Conservation (phyloP, 192 early-diverging fungal species). For the Radiomyces spectabilis region DNA sequence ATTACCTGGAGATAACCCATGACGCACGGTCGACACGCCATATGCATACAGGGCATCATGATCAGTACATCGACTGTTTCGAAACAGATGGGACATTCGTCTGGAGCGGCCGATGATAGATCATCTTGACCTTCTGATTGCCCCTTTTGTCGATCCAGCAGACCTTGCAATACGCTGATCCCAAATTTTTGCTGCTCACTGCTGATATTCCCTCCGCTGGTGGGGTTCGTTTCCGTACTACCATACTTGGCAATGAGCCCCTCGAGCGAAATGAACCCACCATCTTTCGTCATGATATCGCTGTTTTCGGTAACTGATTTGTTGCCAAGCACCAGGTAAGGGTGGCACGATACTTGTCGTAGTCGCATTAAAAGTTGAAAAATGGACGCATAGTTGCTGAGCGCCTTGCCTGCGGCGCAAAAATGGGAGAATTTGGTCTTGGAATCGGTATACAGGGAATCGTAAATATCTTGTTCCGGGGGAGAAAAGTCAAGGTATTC, state of each 20-base stretch:
- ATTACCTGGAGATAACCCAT: conserved; percentile 41
- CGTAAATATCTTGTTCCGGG: conserved; percentile 63
- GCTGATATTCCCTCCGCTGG: no score
- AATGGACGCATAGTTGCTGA: conserved; percentile 64
- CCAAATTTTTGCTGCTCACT: conserved; percentile 19
- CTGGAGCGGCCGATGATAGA: background rate
- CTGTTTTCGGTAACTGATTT: conserved; percentile 2
- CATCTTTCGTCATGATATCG: conserved; percentile 16
- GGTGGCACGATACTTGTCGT: conserved; percentile 67
- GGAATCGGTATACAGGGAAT: conserved; percentile 57
- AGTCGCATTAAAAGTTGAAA: conserved; percentile 53
- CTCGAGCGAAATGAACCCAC: conserved; percentile 31
- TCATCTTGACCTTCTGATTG: background rate
- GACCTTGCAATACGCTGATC: conserved; percentile 29
- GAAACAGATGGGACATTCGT: conserved; percentile 51
- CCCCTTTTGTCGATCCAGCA: conserved; percentile 17
- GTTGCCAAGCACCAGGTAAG: conserved; percentile 35
- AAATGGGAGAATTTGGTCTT: conserved; percentile 55
- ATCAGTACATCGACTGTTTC: conserved; percentile 40
- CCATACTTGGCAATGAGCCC: conserved; percentile 33
- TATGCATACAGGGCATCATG: conserved; percentile 50
- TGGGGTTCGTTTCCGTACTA: background rate
- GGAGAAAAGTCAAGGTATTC: conserved; percentile 56
- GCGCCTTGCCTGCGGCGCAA: conserved; percentile 49
- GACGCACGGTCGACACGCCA: conserved; percentile 44